Conservation (phyloP, 805 yeast species). For the Barnettozyma sp. region DNA sequence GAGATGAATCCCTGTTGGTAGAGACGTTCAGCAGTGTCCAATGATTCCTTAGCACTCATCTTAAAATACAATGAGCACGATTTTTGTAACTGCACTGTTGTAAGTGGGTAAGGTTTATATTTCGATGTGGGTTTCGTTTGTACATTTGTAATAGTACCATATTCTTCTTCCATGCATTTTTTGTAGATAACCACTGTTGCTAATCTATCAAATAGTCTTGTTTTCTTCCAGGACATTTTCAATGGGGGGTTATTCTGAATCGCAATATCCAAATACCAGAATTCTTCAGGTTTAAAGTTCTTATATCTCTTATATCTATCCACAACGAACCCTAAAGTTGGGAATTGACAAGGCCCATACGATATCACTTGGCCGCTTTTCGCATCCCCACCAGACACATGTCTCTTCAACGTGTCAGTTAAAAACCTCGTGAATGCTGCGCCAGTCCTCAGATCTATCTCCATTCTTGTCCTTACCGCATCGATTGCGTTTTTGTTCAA, state of each 20-base stretch:
- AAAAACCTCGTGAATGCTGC: slow-evolving; percentile 80
- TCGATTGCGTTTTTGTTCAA: slow-evolving; percentile 65
- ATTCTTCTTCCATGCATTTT: slow-evolving; percentile 45
- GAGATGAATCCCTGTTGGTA: slow-evolving; percentile 84
- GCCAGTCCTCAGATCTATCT: slow-evolving; percentile 85
- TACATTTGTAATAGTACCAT: slow-evolving; percentile 45
- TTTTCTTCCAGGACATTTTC: slow-evolving; percentile 64
- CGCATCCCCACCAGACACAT: not conserved
- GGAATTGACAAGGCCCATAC: slow-evolving; percentile 94
- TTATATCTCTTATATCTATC: slow-evolving; percentile 77
- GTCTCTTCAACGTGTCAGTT: slow-evolving; percentile 39
- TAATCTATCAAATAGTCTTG: slow-evolving; percentile 65
- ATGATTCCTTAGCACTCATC: slow-evolving; percentile 71
- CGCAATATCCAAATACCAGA: slow-evolving; percentile 65
- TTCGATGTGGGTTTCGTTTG: slow-evolving; percentile 61
- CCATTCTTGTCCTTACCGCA: slow-evolving; percentile 83
- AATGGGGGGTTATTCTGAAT: slow-evolving; percentile 35
- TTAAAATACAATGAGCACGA: slow-evolving; percentile 70
- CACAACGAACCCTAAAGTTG: slow-evolving; percentile 93
- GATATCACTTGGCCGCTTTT: slow-evolving; percentile 34
- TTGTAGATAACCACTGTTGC: slow-evolving; percentile 60
- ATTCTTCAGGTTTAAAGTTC: slow-evolving; percentile 65
- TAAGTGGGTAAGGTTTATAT: slow-evolving; percentile 81
- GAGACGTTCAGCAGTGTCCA: slow-evolving; percentile 74
- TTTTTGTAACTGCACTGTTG: slow-evolving; percentile 90